Evolutionary conservation across 257 asterid genomes (phyloP).

Genomic region (Solanum tarapatanum): DNA sequence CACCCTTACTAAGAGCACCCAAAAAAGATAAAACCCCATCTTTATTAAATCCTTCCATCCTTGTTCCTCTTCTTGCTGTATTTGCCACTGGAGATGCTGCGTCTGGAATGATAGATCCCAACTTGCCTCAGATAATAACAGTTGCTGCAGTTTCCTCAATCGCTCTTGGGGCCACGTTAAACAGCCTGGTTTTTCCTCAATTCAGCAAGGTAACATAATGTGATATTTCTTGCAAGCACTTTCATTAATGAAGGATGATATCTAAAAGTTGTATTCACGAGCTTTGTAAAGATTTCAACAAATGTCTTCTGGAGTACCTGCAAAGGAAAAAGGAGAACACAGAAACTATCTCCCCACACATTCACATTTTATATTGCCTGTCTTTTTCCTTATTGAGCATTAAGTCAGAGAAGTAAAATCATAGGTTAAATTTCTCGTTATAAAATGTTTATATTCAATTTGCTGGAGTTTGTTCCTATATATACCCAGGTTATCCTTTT

Average conservation of each 20-base stretch:
- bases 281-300: background rate
- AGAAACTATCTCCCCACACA: background rate
- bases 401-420: background rate
- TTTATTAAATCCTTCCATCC: conserved; percentile 50
- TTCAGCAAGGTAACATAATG: conserved; percentile 42
- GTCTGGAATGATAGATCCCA: conserved; percentile 78
- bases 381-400: background rate
- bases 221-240: background rate
- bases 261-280: background rate
- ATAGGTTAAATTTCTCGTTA: background rate
- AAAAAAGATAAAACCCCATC: conserved; percentile 38
- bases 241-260: background rate
- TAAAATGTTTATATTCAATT: background rate
- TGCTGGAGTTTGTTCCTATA: background rate
- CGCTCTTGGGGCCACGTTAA: conserved; percentile 62
- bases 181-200: conserved; percentile 52
- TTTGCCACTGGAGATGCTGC: conserved; percentile 90
- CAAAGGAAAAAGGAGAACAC: background rate
- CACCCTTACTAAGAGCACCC: conserved; percentile 71
- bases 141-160: conserved; percentile 61
- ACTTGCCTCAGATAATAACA: conserved; percentile 71
- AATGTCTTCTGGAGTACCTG: background rate
- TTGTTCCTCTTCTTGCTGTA: conserved; percentile 54
- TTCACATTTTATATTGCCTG: background rate
- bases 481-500: background rate